Percentiles rank a stretch among this genome's conserved stretches.
Evolutionary conservation across 208 protist species (phyloP).

Genomic region (Trypanosoma mega): DNA sequence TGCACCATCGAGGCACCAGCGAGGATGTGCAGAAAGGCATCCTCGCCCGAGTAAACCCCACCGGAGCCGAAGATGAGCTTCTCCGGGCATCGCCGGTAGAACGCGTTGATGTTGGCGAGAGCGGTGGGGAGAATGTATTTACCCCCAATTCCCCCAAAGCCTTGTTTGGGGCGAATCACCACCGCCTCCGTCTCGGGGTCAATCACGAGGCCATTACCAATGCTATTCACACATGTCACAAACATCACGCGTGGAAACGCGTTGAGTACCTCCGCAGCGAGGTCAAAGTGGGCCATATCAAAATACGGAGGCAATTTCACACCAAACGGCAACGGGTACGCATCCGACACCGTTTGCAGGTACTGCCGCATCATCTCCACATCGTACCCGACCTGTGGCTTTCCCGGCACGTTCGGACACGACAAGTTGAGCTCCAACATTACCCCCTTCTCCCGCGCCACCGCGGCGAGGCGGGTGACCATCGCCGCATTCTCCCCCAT

Average conservation of each 20-base stretch:
- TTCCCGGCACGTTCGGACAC: constrained; percentile 88
- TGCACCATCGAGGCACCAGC: constrained; percentile 87
- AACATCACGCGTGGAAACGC: constrained; percentile 77
- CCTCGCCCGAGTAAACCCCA: constrained; percentile 79
- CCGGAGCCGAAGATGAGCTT: constrained; percentile 86
- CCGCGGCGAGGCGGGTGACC: constrained; percentile 42
- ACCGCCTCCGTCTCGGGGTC: constrained; percentile 80
- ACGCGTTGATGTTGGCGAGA: constrained; percentile 89
- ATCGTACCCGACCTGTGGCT: constrained; percentile 90
- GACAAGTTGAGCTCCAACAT: constrained; percentile 87
- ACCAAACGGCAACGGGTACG: constrained; percentile 76
- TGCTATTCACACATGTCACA: constrained; percentile 88
- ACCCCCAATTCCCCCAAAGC: constrained; percentile 84
- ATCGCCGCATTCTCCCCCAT: constrained; percentile 78
- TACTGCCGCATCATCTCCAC: constrained; percentile 71
- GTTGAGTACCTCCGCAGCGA: constrained; percentile 78
- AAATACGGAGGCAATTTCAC: constrained; percentile 92
- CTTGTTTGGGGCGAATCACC: constrained; percentile 85
- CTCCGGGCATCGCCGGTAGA: constrained; percentile 77
- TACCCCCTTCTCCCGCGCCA: constrained; percentile 59
- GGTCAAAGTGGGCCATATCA: constrained; percentile 89
- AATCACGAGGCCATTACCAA: constrained; percentile 87
- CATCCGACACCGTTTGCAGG: constrained; percentile 53
- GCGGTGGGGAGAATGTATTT: constrained; percentile 84
- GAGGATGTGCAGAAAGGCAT: constrained; percentile 84